These are phyloP conservation scores for Colletotrichum cordylinicola DNA, from an alignment of 2,329 filamentous ascomycete genomes.

Conservation along the genomic window DNA sequence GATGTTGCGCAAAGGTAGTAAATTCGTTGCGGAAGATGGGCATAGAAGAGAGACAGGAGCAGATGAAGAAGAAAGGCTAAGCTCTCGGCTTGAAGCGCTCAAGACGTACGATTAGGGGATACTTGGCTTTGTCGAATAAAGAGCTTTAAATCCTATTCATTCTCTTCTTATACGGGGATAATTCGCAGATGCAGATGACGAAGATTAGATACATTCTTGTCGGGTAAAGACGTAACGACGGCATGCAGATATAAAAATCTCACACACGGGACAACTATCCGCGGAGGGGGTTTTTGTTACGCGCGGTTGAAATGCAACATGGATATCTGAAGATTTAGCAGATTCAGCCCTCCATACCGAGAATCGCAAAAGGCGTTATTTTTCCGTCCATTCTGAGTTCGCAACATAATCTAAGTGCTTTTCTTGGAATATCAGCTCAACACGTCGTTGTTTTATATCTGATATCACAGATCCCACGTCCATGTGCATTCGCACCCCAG, in stretches of 20 bases:
- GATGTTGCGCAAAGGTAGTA: not conserved
- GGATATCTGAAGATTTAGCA: not conserved
- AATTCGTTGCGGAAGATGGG: not conserved
- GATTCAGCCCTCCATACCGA: not conserved
- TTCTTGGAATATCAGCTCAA: fast-evolving
- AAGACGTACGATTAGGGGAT: not conserved
- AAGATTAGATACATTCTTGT: not conserved
- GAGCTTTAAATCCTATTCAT: fast-evolving
- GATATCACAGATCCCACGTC: not conserved
- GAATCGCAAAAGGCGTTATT: not conserved
- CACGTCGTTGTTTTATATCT: not conserved
- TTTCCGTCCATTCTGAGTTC: not conserved
- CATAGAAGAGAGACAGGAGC: not conserved
- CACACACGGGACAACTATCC: fast-evolving
- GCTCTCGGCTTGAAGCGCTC: not conserved
- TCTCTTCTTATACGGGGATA: not conserved
- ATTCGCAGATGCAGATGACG: fast-evolving
- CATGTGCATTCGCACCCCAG: not conserved
- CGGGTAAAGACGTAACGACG: fast-evolving
- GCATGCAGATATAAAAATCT: fast-evolving
- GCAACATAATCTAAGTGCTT: not conserved
- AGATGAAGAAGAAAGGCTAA: fast-evolving
- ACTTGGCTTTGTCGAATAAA: fast-evolving
- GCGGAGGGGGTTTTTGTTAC: not conserved
- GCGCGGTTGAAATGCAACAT: not conserved